Evolutionary conservation across 305 asterid species (phyloP).

Genomic region (Fraxinus paxiana): DNA sequence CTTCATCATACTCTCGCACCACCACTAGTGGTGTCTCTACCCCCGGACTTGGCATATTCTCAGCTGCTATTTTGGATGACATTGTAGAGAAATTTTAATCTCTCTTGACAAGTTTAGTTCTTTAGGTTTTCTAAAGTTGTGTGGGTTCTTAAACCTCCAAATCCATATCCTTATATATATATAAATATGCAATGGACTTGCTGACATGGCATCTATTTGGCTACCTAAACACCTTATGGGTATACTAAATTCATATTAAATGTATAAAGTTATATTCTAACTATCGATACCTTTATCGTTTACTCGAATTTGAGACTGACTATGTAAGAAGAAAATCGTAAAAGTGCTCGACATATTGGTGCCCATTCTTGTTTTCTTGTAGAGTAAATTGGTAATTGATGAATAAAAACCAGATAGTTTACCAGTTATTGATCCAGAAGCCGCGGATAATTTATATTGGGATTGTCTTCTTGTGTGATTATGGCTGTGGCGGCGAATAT

Average conservation of each 20-base stretch:
- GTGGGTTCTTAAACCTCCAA: conserved; percentile 27
- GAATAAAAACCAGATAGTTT: conserved; percentile 25
- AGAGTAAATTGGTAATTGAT: background rate
- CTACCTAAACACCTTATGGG: conserved; percentile 16
- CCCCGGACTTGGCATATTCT: conserved; percentile 15
- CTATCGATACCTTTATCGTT: background rate
- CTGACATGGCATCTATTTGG: conserved; percentile 40
- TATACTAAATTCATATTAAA: conserved; percentile 25
- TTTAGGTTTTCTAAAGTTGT: conserved; percentile 14
- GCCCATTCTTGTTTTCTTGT: background rate
- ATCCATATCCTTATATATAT: conserved; percentile 27
- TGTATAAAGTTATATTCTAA: background rate
- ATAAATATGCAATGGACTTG: conserved; percentile 30
- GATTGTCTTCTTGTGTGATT: conserved; percentile 33
- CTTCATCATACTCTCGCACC: conserved; percentile 54
- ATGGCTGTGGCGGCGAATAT: conserved; percentile 62
- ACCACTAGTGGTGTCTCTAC: conserved; percentile 28
- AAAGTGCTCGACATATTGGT: conserved; percentile 11
- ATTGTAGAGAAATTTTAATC: conserved; percentile 19
- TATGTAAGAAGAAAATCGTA: background rate
- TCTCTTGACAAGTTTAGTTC: background rate
- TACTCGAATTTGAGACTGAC: background rate
- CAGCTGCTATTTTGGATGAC: conserved; percentile 49
- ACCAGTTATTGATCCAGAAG: conserved; percentile 43
- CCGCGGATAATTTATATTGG: conserved; percentile 21